Base-by-base conservation (phyloP, 192 early-diverging fungal species). In the Coemansia sp. region DNA sequence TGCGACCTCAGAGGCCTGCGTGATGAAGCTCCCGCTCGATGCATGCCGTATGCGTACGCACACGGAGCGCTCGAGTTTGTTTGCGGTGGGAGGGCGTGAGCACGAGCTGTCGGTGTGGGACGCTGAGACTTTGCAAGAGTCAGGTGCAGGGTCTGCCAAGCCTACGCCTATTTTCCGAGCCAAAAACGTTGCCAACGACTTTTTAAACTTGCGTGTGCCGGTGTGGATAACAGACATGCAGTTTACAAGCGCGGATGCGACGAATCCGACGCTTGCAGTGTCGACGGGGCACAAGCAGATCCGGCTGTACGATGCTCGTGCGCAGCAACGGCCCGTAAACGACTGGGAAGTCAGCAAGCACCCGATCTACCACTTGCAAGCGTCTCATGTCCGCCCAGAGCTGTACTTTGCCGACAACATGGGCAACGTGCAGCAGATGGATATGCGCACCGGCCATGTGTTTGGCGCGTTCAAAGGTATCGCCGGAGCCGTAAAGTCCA, bases 171-270 rank as follows among this genome's bases (percentile, higher is more conserved):
- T 89, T 8, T 96, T 91, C 83, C 86, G 82, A 56, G 88, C 94
- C 39, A 93, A 93, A 70, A 97, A 97, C 71, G 91, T 93, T 23
- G 72, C 82, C 25, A 86, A 92, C 66, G 93, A 96, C 56, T 78
- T 83, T 58, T 75, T 97, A 47, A 89, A 92, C 68, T 62, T 97
- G 49, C 85, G 90, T 19, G 87, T 92, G 39, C 92, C 92, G 5
- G 88, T 97, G 12, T 95, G 94, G 90, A 87, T 94, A 56, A 93
- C 91, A 1, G 89, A 94, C 67, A 61, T 96, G 27, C 82, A 86
- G 70, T 97, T 91, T 67, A 49, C 90, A 27, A 79, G 60, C 69
- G 82, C 84, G 54, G 54, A 75, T 54, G 64, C 72, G 3, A 25
- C 59, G n/a, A 59, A 12, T 7, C 78, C 72, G 23, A 56, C 60